These are phyloP conservation scores for Colletotrichum lupini DNA, from an alignment of 2,329 filamentous ascomycete species.

Conservation along the genomic window DNA sequence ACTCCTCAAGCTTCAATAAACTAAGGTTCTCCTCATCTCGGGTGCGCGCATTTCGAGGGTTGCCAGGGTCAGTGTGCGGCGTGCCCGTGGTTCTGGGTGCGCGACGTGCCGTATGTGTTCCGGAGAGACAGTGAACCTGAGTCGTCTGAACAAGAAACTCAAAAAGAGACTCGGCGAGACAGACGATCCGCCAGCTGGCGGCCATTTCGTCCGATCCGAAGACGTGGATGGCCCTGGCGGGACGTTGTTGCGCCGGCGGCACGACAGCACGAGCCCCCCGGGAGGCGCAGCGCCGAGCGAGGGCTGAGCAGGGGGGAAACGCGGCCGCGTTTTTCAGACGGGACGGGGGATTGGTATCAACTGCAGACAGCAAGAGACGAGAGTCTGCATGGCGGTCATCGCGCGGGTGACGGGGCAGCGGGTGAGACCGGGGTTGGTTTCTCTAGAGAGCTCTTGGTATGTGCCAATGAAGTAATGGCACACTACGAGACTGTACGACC, in stretches of 20 bases:
- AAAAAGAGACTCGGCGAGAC: slow-evolving; percentile 16
- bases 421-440: slow-evolving; percentile 9
- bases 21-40: background rate
- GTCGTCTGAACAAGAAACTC: background rate
- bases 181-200: slow-evolving; percentile 14
- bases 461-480: background rate
- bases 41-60: background rate
- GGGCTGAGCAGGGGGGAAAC: background rate
- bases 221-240: slow-evolving; percentile 19
- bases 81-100: background rate
- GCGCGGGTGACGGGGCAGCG: background rate
- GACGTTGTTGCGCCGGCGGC: slow-evolving; percentile 32
- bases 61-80: background rate
- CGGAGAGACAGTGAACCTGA: background rate
- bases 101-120: background rate
- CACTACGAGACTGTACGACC: background rate
- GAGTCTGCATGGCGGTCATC: slow-evolving; percentile 3
- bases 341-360: background rate
- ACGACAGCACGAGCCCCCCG: background rate
- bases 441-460: background rate
- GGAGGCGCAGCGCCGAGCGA: slow-evolving; percentile 24
- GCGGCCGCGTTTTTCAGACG: slow-evolving; percentile 8
- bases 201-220: slow-evolving; percentile 31
- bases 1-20: background rate
- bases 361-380: background rate